Percentiles rank a stretch among this genome's conserved stretches.
Evolutionary conservation across 2,329 filamentous ascomycete species (phyloP).

Genomic region (Epichloe elymi): DNA sequence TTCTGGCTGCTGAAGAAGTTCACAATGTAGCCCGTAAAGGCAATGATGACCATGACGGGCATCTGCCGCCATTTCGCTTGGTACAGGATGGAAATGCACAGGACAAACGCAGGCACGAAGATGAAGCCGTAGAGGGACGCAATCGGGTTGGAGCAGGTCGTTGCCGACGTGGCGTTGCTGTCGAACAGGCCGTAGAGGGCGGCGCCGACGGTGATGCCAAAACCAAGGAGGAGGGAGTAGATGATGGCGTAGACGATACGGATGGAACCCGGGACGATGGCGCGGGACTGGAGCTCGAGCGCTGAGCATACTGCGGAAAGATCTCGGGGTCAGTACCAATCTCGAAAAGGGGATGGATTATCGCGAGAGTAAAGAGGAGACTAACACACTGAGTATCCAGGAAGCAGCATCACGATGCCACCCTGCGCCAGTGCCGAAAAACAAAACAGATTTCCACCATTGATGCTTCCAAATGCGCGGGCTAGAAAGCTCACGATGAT

Average conservation of each 20-base stretch:
- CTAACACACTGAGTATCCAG: slow-evolving; percentile 47
- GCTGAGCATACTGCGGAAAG: slow-evolving; percentile 24
- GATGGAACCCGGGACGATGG: slow-evolving; percentile 57
- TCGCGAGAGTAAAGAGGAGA: slow-evolving; percentile 4
- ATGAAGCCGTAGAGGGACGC: slow-evolving; percentile 41
- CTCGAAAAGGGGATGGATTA: too few species aligned
- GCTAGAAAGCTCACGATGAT: slow-evolving; percentile 50
- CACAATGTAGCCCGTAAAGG: slow-evolving; percentile 60
- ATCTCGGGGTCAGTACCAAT: neutral
- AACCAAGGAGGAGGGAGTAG: slow-evolving; percentile 59
- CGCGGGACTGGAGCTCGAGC: slow-evolving; percentile 56
- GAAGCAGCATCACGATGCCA: slow-evolving; percentile 52
- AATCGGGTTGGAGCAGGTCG: slow-evolving; percentile 31
- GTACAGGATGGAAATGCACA: slow-evolving; percentile 64
- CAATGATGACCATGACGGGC: slow-evolving; percentile 63
- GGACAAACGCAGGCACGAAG: slow-evolving; percentile 60
- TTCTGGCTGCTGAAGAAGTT: slow-evolving; percentile 58
- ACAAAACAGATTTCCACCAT: slow-evolving; percentile 39
- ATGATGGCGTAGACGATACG: slow-evolving; percentile 65
- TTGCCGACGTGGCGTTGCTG: slow-evolving; percentile 31
- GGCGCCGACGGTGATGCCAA: slow-evolving; percentile 56
- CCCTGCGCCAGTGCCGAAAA: slow-evolving; percentile 53
- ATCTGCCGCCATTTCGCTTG: slow-evolving; percentile 73
- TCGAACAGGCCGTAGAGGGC: slow-evolving; percentile 51
- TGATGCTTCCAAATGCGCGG: slow-evolving; percentile 49